phyloP scores from a whole-genome alignment of 2,329 filamentous ascomycete genomes.

The Davidsoniella neocaledoniae region DNA sequence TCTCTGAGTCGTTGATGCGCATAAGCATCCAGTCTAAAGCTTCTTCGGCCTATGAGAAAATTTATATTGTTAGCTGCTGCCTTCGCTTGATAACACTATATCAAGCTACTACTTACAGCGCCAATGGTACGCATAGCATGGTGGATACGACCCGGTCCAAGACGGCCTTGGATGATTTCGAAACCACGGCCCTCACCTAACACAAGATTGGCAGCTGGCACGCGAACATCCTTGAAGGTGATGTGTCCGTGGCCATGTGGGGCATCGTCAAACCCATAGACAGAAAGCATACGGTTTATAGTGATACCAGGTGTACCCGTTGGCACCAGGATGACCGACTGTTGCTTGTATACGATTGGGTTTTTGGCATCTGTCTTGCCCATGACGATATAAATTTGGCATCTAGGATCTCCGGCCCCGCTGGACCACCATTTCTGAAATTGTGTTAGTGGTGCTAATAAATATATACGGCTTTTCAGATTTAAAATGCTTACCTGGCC shows the following conservation, averaged over 20 bases:
- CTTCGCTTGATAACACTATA: not conserved
- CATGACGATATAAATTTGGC: constrained; percentile 91
- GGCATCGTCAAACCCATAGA: constrained; percentile 96
- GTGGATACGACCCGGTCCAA: constrained; percentile 91
- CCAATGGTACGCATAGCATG: constrained; percentile 95
- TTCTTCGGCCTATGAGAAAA: constrained; percentile 46
- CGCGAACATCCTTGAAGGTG: constrained; percentile 73
- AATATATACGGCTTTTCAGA: not conserved
- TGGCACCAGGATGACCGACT: constrained; percentile 84
- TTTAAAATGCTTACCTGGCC: constrained; percentile 40
- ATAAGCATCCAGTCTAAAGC: constrained; percentile 91
- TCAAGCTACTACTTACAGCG: constrained; percentile 33
- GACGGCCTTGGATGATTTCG: constrained; percentile 93
- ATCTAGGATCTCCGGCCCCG: constrained; percentile 82
- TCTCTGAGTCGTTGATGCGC: constrained; percentile 78
- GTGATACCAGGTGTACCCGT: constrained; percentile 67
- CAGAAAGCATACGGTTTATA: constrained; percentile 83
- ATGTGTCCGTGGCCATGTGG: constrained; percentile 95
- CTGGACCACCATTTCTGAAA: constrained; percentile 96
- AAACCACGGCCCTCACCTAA: constrained; percentile 89
- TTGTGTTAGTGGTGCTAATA: constrained; percentile 6
- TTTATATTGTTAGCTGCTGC: not conserved
- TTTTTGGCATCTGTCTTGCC: constrained; percentile 72
- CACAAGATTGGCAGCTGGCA: constrained; percentile 69
- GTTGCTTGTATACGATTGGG: constrained; percentile 67